Conservation (phyloP, 2,329 filamentous ascomycete genomes). For the Dendryphion nanum region DNA sequence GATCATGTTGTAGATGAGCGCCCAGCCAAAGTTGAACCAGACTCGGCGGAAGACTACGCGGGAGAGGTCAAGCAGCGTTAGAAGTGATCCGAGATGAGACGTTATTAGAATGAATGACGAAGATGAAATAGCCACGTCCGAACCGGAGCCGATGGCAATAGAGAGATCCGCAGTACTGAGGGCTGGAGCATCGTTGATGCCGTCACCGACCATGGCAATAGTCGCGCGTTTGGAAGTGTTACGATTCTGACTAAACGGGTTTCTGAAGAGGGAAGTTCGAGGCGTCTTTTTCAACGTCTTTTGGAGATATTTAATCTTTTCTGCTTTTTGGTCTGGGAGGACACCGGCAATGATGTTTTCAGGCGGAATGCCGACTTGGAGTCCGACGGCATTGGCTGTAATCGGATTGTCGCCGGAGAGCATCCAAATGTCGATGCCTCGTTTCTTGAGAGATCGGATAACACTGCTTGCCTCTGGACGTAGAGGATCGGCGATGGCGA, state of each 20-base stretch:
- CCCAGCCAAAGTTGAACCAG: conserved; percentile 84
- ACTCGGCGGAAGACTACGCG: conserved; percentile 72
- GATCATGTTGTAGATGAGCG: conserved; percentile 75
- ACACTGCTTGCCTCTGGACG: conserved; percentile 69
- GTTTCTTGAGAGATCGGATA: conserved; percentile 61
- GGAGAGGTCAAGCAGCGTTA: conserved; percentile 72
- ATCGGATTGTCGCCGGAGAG: conserved; percentile 85
- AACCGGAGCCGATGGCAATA: conserved; percentile 77
- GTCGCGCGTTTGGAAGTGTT: conserved; percentile 46
- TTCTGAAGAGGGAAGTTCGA: conserved; percentile 15
- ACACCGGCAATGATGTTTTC: conserved; percentile 83
- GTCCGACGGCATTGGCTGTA: conserved; percentile 79
- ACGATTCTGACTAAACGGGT: conserved; percentile 15
- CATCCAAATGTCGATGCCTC: conserved; percentile 80
- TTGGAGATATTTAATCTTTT: conserved; percentile 59
- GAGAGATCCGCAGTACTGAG: conserved; percentile 78
- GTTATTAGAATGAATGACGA: conserved; percentile 79
- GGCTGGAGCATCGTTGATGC: conserved; percentile 88
- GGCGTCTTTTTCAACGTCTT: conserved; percentile 25
- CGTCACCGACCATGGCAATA: conserved; percentile 83
- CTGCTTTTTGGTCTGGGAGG: conserved; percentile 77
- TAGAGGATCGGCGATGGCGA: conserved; percentile 79
- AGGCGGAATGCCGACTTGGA: conserved; percentile 69
- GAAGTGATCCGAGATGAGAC: conserved; percentile 66
- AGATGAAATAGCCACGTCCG: conserved; percentile 78